phyloP scores from a whole-genome alignment of 768 basidiomycete genomes.

The Mycena rosella region DNA sequence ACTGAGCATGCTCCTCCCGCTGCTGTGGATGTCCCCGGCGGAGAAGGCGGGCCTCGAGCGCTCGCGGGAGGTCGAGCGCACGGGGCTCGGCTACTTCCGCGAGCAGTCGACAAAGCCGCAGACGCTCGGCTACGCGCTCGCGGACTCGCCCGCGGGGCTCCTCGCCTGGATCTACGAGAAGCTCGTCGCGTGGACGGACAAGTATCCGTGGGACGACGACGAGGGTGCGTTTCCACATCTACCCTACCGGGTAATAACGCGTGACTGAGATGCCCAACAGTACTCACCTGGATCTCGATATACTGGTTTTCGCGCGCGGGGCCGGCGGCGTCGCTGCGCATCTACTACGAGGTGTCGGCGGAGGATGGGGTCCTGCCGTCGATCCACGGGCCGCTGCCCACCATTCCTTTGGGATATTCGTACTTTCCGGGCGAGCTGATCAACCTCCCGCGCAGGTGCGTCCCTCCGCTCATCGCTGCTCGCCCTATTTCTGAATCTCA shows the following conservation, averaged over 20 bases:
- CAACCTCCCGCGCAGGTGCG: conserved; percentile 47
- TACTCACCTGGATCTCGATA: conserved; percentile 70
- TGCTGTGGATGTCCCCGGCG: conserved; percentile 10
- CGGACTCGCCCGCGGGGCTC: conserved; percentile 60
- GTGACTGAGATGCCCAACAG: conserved; percentile 44
- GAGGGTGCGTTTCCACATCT: conserved; percentile 45
- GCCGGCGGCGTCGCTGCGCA: conserved; percentile 67
- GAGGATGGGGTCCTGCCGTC: conserved; percentile 20
- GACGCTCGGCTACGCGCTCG: conserved; percentile 55
- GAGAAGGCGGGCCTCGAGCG: conserved; percentile 44
- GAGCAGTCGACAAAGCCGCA: conserved; percentile 51
- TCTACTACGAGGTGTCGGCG: conserved; percentile 64
- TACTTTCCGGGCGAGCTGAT: conserved; percentile 65
- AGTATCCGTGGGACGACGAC: conserved; percentile 62
- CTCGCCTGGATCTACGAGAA: conserved; percentile 53
- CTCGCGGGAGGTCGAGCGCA: conserved; percentile 31
- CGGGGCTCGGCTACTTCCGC: conserved; percentile 44
- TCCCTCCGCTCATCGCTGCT: neutral
- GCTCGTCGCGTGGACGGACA: conserved; percentile 49
- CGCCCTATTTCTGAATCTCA: neutral
- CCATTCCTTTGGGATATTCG: conserved; percentile 63
- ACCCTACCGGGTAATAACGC: neutral
- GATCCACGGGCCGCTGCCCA: conserved; percentile 9
- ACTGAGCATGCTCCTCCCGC: neutral
- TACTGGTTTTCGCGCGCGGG: conserved; percentile 71